Evolutionary conservation across 1,139 yeast genomes (phyloP).

Genomic region (Saccharomycopsis hybrid): DNA sequence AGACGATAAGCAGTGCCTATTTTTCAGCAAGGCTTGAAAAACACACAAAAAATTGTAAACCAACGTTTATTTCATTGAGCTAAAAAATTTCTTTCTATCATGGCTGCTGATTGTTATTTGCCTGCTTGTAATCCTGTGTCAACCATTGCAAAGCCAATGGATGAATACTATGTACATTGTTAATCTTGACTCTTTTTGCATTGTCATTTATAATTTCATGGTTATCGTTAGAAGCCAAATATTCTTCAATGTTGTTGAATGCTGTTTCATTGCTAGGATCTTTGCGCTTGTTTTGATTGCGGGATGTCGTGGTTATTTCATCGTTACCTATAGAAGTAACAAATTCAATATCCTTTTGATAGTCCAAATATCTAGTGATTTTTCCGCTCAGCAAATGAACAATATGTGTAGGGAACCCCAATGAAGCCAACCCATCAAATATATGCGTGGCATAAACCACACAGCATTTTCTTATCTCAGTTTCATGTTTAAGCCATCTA

Average conservation of each 20-base stretch:
- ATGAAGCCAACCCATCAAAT: constrained; percentile 77
- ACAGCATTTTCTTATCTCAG: constrained; percentile 57
- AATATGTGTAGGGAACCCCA: constrained; percentile 75
- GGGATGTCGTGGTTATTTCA: background rate
- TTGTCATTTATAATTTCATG: constrained; percentile 22
- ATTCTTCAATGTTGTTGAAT: constrained; percentile 20
- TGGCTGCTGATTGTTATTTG: background rate
- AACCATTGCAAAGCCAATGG: constrained; percentile 71
- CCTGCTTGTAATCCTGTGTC: constrained; percentile 33
- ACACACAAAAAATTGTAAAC: no score
- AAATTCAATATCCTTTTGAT: constrained; percentile 31
- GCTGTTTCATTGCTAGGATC: constrained; percentile 6
- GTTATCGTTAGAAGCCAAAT: constrained; percentile 20
- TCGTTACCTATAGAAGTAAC: constrained; percentile 9
- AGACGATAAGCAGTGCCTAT: no score
- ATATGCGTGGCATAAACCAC: constrained; percentile 93
- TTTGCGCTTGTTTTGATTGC: constrained; percentile 22
- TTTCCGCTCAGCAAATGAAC: constrained; percentile 74
- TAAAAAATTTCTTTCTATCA: no score
- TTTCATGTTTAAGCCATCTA: constrained; percentile 63
- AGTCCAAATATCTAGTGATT: constrained; percentile 31
- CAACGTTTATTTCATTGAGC: no score
- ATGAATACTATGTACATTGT: constrained; percentile 50
- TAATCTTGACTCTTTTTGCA: constrained; percentile 29
- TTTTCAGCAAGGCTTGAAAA: no score